phyloP scores from a whole-genome alignment of 441 rosid species.

The Brassica hybrid region DNA sequence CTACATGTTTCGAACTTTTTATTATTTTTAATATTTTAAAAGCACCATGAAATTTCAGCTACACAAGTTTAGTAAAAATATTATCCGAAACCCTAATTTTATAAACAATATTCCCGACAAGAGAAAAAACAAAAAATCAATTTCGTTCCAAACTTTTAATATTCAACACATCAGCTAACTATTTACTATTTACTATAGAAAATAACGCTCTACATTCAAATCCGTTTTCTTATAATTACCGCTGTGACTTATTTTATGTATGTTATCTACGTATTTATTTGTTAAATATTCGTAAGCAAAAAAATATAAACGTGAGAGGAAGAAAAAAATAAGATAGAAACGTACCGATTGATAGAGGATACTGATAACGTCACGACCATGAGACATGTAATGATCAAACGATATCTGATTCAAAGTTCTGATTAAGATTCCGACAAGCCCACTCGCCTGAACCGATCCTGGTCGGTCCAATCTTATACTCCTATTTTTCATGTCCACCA shows the following conservation, averaged over 20 bases:
- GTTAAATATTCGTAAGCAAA: too few species aligned
- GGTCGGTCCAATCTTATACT: constrained; percentile 41
- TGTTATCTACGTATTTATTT: not conserved
- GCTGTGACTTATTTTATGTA: not conserved
- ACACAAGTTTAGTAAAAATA: not conserved
- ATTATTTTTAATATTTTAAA: not conserved
- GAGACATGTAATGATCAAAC: constrained; percentile 57
- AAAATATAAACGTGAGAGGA: not conserved
- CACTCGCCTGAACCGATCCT: constrained; percentile 42
- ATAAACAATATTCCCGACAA: not conserved
- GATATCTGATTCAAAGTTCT: constrained; percentile 66
- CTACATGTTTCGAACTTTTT: not conserved
- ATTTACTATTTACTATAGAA: not conserved
- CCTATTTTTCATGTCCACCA: constrained; percentile 29
- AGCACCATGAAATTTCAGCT: not conserved
- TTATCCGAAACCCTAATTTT: not conserved
- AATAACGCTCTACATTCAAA: not conserved
- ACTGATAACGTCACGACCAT: constrained; percentile 59
- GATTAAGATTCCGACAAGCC: constrained; percentile 50
- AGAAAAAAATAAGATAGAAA: constrained; percentile 20
- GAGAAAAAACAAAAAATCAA: not conserved
- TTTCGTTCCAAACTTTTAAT: not conserved
- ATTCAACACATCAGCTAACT: not conserved
- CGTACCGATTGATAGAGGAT: constrained; percentile 66
- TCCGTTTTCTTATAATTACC: not conserved